Evolutionary conservation across 805 yeast genomes (phyloP), one percentile per base, ranked within the genome.

Genomic region (Brettanomyces bruxellensis): DNA sequence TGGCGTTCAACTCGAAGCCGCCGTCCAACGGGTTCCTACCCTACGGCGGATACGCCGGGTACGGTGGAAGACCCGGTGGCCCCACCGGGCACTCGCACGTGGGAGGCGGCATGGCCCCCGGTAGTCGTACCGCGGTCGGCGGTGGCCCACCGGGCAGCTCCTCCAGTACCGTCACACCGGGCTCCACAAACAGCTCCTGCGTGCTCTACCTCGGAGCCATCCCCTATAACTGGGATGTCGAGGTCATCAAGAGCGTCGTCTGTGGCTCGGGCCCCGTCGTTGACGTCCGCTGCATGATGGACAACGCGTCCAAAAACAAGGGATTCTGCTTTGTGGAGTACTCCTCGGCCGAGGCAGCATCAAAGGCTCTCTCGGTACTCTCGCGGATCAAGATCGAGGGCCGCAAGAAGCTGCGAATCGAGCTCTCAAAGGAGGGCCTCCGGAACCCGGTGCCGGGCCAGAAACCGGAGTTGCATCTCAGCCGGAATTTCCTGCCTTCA

Each of bases 261-360:
- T 80, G 85, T 45, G 90, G 90, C 1, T 72, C 85, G 8, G 93
- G 93, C 1, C 75, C 76, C 3, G 76, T 85, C 25, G 79, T 80
- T 13, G 86, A 81, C 51, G 82, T 83, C 7, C 71, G 86, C 53
- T 61, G 82, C 62, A 72, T 82, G 65, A 72, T 69, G 71, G 78
- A 78, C 57, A 69, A 70, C 56, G 74, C 73, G 9, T 78, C 81
- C 9, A 75, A 76, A 50, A 76, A 78, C 55, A 81, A 80, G 56
- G 85, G 85, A n/a, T 81, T 73, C 54, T 76, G 83, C 48, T 81
- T 81, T 55, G 74, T 81, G 28, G 86, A 81, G 59, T 81, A 78
- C 55, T 53, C 60, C 2, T 61, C 68, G 18, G 74, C 81, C 1
- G 66, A 64, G 40, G 79, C 79, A 43, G 85, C 86, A 2, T 66